These are phyloP conservation scores for Diplodia seriata DNA, from an alignment of 2,329 filamentous ascomycete species.

Conservation along the genomic window DNA sequence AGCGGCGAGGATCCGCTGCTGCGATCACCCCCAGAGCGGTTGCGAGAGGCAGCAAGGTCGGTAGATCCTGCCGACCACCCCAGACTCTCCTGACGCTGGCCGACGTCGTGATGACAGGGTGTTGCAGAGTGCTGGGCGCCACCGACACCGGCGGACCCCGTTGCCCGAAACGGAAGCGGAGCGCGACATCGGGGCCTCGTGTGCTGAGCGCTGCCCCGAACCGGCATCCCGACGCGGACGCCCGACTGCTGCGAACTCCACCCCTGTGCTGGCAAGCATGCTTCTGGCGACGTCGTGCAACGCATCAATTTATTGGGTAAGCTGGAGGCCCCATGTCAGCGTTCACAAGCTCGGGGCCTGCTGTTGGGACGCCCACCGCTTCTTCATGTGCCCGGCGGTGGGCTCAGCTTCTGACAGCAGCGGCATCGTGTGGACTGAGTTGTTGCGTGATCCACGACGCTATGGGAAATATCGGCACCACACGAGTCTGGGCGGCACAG, in stretches of 20 bases:
- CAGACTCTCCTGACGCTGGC: conserved; percentile 17
- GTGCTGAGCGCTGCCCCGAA: conserved; percentile 1
- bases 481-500: not conserved
- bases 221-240: not conserved
- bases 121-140: conserved; percentile 9
- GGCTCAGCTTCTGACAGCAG: not conserved
- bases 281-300: conserved; percentile 8
- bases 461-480: conserved; percentile 1
- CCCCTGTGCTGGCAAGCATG: conserved; percentile 19
- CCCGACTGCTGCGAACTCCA: not conserved
- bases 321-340: not conserved
- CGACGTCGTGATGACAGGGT: not conserved
- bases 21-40: conserved; percentile 13
- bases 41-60: not conserved
- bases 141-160: conserved; percentile 29
- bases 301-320: not conserved
- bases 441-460: conserved; percentile 13
- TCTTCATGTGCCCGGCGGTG: not conserved
- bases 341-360: not conserved
- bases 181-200: conserved; percentile 13
- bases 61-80: conserved; percentile 11
- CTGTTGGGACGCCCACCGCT: conserved; percentile 28
- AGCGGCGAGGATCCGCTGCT: conserved; percentile 14
- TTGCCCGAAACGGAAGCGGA: conserved; percentile 4
- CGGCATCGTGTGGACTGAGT: conserved; percentile 6